phyloP scores from a whole-genome alignment of 2,329 filamentous ascomycete species.

The Chaetomiaceae sp. region DNA sequence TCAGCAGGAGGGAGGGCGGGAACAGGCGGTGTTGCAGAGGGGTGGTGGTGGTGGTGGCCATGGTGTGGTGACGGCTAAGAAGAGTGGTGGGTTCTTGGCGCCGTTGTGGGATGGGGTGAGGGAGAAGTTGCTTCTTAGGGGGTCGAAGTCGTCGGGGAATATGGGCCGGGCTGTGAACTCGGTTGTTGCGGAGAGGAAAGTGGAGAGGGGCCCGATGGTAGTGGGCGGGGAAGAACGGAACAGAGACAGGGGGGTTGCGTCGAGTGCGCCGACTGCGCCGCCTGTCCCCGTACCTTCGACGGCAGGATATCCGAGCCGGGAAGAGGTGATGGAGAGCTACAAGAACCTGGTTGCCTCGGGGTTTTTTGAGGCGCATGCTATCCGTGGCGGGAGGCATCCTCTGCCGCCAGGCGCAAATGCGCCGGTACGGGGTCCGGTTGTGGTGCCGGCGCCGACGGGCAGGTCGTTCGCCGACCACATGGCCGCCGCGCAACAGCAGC shows the following conservation, averaged over 20 bases:
- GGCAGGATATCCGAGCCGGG: constrained; percentile 32
- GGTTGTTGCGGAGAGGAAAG: constrained; percentile 4
- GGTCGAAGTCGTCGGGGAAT: constrained; percentile 22
- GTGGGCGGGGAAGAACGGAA: neutral
- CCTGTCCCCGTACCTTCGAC: constrained; percentile 22
- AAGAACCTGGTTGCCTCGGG: constrained; percentile 50
- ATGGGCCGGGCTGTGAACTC: constrained; percentile 14
- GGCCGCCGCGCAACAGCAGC: constrained; percentile 10
- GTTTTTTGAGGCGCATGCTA: constrained; percentile 54
- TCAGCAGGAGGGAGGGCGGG: too few relatives aligned
- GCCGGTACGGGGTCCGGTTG: neutral
- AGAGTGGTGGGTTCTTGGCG: constrained; percentile 26
- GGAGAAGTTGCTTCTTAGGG: constrained; percentile 26
- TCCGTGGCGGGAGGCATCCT: constrained; percentile 49
- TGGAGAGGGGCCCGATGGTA: neutral
- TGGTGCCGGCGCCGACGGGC: neutral
- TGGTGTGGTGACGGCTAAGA: constrained; percentile 6
- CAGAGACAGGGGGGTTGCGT: neutral
- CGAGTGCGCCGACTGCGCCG: neutral
- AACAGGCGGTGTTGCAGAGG: too few relatives aligned
- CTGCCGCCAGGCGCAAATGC: neutral
- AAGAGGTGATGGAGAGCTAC: constrained; percentile 52
- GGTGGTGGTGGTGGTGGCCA: neutral
- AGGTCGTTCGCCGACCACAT: constrained; percentile 14
- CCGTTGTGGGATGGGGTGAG: constrained; percentile 31